phyloP scores from a whole-genome alignment of 192 early-diverging fungal species.

The Backusella luteola region DNA sequence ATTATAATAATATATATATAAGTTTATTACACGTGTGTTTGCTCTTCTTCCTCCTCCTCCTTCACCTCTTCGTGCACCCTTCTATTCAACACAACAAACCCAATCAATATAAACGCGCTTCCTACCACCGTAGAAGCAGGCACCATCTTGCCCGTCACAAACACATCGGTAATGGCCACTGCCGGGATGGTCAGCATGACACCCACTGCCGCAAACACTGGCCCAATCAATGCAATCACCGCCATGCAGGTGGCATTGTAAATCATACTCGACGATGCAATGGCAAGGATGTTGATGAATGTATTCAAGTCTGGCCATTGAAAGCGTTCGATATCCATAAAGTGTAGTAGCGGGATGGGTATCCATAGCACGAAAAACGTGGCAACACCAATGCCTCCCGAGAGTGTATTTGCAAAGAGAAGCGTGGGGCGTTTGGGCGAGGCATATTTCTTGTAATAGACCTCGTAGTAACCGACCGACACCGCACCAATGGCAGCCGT shows the following conservation, averaged over 20 bases:
- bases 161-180: conserved; percentile 62
- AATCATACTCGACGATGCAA: conserved; percentile 65
- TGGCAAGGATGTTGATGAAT: conserved; percentile 53
- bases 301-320: conserved; percentile 57
- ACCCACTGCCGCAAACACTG: conserved; percentile 75
- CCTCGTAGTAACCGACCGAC: conserved; percentile 74
- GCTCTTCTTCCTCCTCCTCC: not conserved
- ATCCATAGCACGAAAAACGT: conserved; percentile 69
- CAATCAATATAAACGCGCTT: conserved; percentile 50
- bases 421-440: conserved; percentile 59
- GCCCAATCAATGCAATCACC: conserved; percentile 65
- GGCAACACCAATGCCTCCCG: conserved; percentile 65
- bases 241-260: conserved; percentile 82
- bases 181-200: conserved; percentile 79
- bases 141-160: conserved; percentile 48
- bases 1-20: too few relatives aligned
- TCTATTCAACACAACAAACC: conserved; percentile 49
- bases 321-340: conserved; percentile 61
- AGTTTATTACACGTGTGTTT: too few relatives aligned
- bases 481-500: conserved; percentile 63
- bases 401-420: conserved; percentile 71
- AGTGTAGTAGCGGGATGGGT: conserved; percentile 70
- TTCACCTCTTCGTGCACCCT: conserved; percentile 28
- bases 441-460: conserved; percentile 78
- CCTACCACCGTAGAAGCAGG: conserved; percentile 50